Evolutionary conservation across 1,284 basidiomycete species (phyloP), one percentile per base, ranked within the genome.

Genomic region (Takashimella tepidaria): DNA sequence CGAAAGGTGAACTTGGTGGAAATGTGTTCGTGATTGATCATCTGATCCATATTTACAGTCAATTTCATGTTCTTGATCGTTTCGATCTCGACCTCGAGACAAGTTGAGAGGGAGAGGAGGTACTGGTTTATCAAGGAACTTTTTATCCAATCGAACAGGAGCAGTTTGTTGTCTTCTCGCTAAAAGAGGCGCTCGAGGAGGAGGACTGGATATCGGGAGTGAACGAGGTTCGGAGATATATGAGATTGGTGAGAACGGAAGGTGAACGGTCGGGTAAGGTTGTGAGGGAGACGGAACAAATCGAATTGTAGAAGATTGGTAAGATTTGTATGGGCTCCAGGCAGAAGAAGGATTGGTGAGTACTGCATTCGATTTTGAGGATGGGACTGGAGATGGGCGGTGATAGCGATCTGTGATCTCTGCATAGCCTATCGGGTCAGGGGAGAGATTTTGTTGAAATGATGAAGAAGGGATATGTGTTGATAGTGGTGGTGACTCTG

Each of bases 101-200:
- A 56, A 46, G 45, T 59, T 47, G 22, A 62, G 53, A 13, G 60
- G 60, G 42, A 58, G 27, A n/a, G 58, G 55, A 8, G 60, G 58
- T 13, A 62, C 53, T 4, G 60, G 60, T 31, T 49, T 50, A 20
- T 62, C 60, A 16, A 37, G 31, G 31, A 8, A 37, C 10, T 37
- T 37, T 37, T 37, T 8, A 8, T 8, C 31, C 8, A 37, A 37
- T 8, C 31, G 31, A 16, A 37, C 16, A 8, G 31, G 31, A 8
- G 31, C 31, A 16, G 31, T 37, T 8, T 37, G 8, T 8, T 8
- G 8, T 37, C 31, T 37, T 37, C 31, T 8, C 16, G 31, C 31
- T 37, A 37, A 37, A 16, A 16, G 31, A 37, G 31, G 31, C n/a
- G n/a, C n/a, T n/a, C n/a, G n/a, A 8, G 31, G 31, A 16, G 31